A percentile compares a stretch with the other conserved stretches of the same genome.
Conservation (phyloP, 208 protist genomes). For the Trypanosoma vivax region DNA sequence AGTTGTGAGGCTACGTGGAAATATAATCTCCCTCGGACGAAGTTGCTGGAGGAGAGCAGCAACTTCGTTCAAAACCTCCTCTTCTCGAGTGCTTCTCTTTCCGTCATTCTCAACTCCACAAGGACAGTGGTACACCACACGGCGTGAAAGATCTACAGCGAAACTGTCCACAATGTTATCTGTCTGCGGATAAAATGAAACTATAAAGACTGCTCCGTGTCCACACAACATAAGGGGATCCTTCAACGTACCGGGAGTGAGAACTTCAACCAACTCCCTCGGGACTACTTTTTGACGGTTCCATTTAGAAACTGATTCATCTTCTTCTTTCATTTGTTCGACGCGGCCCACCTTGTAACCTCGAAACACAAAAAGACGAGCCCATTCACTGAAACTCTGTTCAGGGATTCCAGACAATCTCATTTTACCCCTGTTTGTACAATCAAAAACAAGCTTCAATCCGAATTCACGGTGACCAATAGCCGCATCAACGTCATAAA, state of each 20-base stretch:
- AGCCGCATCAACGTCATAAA: constrained; percentile 92
- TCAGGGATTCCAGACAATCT: constrained; percentile 91
- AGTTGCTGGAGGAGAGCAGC: constrained; percentile 68
- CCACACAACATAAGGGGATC: constrained; percentile 79
- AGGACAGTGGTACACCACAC: constrained; percentile 57
- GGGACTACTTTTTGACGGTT: constrained; percentile 52
- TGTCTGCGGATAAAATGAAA: constrained; percentile 37
- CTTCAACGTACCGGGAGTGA: constrained; percentile 90
- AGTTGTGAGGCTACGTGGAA: constrained; percentile 20
- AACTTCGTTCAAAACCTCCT: constrained; percentile 14
- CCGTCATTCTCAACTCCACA: constrained; percentile 13
- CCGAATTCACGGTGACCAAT: constrained; percentile 90
- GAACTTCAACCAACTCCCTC: constrained; percentile 82
- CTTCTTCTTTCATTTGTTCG: constrained; percentile 84
- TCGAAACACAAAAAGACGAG: constrained; percentile 85
- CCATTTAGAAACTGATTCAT: constrained; percentile 11
- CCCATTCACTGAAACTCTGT: constrained; percentile 86
- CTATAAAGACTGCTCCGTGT: constrained; percentile 58
- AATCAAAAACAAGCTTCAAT: constrained; percentile 89
- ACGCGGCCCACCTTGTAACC: constrained; percentile 92
- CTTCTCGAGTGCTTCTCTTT: not conserved
- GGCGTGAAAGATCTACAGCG: constrained; percentile 77
- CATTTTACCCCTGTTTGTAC: constrained; percentile 88
- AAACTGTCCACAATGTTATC: constrained; percentile 48
- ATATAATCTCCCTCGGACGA: constrained; percentile 69